Evolutionary conservation across 202 grass and related monocot species (phyloP).

Genomic region (Panicum virgatum): DNA sequence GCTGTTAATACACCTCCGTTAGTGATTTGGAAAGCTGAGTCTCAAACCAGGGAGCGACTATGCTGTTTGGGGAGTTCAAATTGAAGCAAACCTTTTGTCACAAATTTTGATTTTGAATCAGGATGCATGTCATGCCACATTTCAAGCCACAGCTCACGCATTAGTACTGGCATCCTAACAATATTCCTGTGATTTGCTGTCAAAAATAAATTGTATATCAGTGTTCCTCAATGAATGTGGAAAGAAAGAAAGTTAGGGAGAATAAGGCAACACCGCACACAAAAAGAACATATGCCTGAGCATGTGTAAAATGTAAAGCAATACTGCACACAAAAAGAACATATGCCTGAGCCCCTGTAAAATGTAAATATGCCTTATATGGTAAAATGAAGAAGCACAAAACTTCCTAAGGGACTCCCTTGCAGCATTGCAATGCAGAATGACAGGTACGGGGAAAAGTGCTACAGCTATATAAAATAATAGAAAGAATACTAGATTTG

Average conservation of each 20-base stretch:
- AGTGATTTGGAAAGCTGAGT: conserved; percentile 22
- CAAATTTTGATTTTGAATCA: conserved; percentile 87
- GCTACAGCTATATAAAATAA: conserved; percentile 12
- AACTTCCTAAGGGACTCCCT: conserved; percentile 18
- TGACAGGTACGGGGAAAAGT: conserved; percentile 9
- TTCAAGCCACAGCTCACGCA: conserved; percentile 98
- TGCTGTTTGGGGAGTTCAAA: not conserved
- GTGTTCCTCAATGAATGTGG: not conserved
- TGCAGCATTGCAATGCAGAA: not conserved
- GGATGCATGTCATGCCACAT: conserved; percentile 98
- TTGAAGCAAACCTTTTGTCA: conserved; percentile 71
- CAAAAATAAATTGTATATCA: conserved; percentile 32
- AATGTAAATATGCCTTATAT: conserved; percentile 19
- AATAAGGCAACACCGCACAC: not conserved
- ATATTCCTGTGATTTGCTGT: conserved; percentile 91
- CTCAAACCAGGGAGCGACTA: not conserved
- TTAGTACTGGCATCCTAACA: conserved; percentile 78
- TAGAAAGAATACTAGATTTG: conserved; percentile 3
- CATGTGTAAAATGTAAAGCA: not conserved
- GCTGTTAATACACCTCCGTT: conserved; percentile 51
- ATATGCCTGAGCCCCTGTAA: conserved; percentile 21
- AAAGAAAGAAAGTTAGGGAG: not conserved
- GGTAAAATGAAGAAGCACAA: not conserved
- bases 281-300: not conserved
- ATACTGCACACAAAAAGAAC: not conserved